A percentile compares a stretch with the other conserved stretches of the same genome.
These are phyloP conservation scores for Trypanosoma theileri DNA, from an alignment of 208 protist species.

Conservation along the genomic window DNA sequence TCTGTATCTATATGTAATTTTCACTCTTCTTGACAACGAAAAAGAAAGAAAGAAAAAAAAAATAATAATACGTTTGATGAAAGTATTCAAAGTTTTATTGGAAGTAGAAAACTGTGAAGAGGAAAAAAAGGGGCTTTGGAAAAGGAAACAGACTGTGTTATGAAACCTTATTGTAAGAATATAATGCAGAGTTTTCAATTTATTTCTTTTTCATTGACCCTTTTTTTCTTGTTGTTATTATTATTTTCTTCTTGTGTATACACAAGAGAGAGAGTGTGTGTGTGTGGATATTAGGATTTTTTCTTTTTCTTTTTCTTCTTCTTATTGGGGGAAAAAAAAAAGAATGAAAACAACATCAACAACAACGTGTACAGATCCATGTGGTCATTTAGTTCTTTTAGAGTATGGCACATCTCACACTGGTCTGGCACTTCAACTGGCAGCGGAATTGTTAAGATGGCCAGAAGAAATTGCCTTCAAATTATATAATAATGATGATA, in stretches of 20 bases:
- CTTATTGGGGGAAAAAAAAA: background rate
- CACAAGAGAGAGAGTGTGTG: background rate
- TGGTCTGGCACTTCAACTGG: conserved; percentile 13
- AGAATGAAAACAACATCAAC: no score
- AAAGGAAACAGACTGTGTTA: no score
- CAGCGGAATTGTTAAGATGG: conserved; percentile 32
- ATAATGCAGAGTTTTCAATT: background rate
- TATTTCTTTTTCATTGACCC: conserved; percentile 11
- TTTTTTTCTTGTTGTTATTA: conserved; percentile 1
- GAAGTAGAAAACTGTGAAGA: no score
- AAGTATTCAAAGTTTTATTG: background rate
- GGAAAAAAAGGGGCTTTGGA: no score
- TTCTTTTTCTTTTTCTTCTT: conserved; percentile 4
- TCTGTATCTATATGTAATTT: no score
- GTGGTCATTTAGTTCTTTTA: conserved; percentile 19
- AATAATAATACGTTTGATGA: background rate
- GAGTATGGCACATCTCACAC: conserved; percentile 2
- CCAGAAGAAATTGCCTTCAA: conserved; percentile 17
- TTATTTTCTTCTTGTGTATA: conserved; percentile 5
- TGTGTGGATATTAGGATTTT: background rate
- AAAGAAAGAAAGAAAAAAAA: conserved; percentile 6
- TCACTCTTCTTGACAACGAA: no score
- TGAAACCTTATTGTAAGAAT: no score
- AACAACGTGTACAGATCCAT: background rate
- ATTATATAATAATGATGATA: background rate